Evolutionary conservation across 148 eudicot genomes (phyloP).

Genomic region (Euryodendron excelsum): DNA sequence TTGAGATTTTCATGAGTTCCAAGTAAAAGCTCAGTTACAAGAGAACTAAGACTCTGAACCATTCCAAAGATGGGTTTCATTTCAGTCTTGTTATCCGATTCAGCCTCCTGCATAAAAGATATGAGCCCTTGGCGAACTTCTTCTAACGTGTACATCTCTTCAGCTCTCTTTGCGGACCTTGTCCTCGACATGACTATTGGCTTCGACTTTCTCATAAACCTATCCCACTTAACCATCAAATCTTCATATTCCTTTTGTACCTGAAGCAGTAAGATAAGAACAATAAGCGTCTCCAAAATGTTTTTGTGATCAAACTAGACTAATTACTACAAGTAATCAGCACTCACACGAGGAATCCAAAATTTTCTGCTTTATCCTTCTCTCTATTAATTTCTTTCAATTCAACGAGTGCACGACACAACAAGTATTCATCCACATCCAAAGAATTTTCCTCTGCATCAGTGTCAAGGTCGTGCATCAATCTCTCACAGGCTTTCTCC

Average conservation of each 20-base stretch:
- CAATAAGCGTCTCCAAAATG: too few relatives aligned
- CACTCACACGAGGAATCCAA: constrained; percentile 7
- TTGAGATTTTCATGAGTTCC: not conserved
- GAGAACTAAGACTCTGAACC: not conserved
- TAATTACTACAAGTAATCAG: not conserved
- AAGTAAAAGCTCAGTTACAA: not conserved
- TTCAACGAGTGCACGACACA: not conserved
- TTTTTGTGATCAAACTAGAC: not conserved
- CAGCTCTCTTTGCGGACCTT: not conserved
- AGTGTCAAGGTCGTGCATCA: not conserved
- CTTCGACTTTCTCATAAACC: not conserved
- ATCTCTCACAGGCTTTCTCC: not conserved
- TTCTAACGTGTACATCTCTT: not conserved
- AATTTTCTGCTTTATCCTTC: not conserved
- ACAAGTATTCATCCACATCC: constrained; percentile 1
- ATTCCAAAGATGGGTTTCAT: not conserved
- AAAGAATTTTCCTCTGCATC: not conserved
- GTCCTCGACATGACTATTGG: not conserved
- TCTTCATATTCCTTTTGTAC: not conserved
- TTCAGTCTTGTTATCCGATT: not conserved
- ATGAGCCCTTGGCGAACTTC: not conserved
- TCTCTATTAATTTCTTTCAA: not conserved
- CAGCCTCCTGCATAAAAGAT: not conserved
- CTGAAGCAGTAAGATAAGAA: not conserved
- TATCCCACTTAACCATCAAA: not conserved